Base-by-base conservation (phyloP, 768 basidiomycete genomes). In the Mrakia blollopis region DNA sequence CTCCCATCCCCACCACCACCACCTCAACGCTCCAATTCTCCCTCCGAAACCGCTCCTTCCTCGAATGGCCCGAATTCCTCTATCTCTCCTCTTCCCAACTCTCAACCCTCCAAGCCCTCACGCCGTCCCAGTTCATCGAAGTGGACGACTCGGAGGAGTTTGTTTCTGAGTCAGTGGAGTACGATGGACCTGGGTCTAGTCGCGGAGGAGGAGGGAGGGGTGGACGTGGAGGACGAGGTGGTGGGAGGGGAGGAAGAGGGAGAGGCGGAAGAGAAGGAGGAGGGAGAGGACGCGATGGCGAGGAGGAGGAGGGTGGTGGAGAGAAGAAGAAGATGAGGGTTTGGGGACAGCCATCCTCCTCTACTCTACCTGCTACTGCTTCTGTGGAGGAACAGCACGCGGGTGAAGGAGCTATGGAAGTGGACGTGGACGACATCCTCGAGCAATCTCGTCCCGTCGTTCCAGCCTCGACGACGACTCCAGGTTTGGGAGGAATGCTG, bases 291-390 rank as follows among this genome's bases (percentile, higher is more conserved):
- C 41, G 69, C 23, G 63, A 30, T 16, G 74, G n/a, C 13, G 50
- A 32, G 14, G 65, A 69, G 11, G 65, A 35, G n/a, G n/a, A 37
- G 67, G 65, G 68, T n/a, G 41, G 75, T n/a, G 41, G 75, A 32
- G 52, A 50, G 71, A 30, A 50, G 52, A 72, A 72, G 54, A 76
- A 76, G 75, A 57, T 61, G 75, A 50, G 75, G 52, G 75, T 76
- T 14, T 76, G 75, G 75, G 75, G 75, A 13, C 52, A 76, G 30
- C 65, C 52, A 25, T 30, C 71, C 14, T 16, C 47, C n/a, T 50
- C 35, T 0, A 23, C n/a, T 32, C 21, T 14, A 13, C 2, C 30
- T 16, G 47, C 32, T 18, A 41, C 6, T 13, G 60, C 63, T 35
- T 10, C 63, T 8, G n/a, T 6, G 67, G 25, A 47, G 37, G 25